Percentiles rank a stretch among this genome's conserved stretches.
phyloP scores from a whole-genome alignment of 2,329 filamentous ascomycete species.

The Xylariaceae sp. region DNA sequence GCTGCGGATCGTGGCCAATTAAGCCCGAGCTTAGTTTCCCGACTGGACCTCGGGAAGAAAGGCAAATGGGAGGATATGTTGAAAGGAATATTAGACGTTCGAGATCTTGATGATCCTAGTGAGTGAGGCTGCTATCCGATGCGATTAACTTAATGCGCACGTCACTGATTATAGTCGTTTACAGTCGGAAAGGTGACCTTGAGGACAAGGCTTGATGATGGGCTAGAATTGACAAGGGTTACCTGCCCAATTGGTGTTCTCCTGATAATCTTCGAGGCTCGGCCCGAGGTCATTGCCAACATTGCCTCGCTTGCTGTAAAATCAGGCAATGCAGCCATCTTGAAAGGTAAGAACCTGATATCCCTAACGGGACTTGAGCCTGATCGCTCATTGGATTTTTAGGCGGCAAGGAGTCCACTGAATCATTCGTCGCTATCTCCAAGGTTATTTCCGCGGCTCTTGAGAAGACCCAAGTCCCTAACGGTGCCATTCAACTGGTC shows the following conservation, averaged over 20 bases:
- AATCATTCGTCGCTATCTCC: conserved; percentile 93
- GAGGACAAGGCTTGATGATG: conserved; percentile 83
- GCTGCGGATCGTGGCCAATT: conserved; percentile 76
- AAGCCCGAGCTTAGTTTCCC: conserved; percentile 81
- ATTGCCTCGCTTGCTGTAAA: conserved; percentile 96
- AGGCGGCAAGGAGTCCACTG: conserved; percentile 91
- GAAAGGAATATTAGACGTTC: conserved; percentile 88
- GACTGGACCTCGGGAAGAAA: conserved; percentile 80
- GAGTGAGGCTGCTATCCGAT: conserved; percentile 39
- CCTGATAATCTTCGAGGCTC: conserved; percentile 96
- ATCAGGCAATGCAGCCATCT: conserved; percentile 93
- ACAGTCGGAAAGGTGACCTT: conserved; percentile 82
- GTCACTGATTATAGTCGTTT: conserved; percentile 11
- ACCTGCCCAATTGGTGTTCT: conserved; percentile 97
- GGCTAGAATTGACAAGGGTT: conserved; percentile 81
- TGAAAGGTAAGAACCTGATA: conserved; percentile 67
- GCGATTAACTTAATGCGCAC: neutral
- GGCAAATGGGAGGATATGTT: conserved; percentile 99
- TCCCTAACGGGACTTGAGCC: neutral
- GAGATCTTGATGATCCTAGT: conserved; percentile 83
- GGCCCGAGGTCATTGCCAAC: conserved; percentile 97
- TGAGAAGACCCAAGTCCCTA: conserved; percentile 72
- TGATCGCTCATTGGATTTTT: neutral
- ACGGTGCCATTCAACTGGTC: conserved; percentile 88
- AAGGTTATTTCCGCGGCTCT: conserved; percentile 81